Evolutionary conservation across 306 rosid genomes (phyloP).

Genomic region (Acacia confusa): DNA sequence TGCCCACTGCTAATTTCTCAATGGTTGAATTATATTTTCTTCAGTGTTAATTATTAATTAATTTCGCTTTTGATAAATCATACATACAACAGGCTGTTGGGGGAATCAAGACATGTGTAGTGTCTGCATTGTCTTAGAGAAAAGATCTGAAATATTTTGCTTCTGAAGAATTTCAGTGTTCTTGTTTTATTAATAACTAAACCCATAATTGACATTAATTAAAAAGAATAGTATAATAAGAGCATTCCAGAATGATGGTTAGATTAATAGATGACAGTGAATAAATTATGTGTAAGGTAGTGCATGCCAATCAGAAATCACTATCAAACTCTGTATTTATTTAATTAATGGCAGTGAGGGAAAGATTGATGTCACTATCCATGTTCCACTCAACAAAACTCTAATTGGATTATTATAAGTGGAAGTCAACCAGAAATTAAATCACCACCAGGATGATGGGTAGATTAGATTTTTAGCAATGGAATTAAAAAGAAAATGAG

Average conservation of each 20-base stretch:
- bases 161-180: constrained; percentile 3
- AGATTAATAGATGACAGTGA: background rate
- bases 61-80: constrained; percentile 35
- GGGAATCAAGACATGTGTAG: constrained; percentile 65
- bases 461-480: background rate
- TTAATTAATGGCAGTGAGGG: background rate
- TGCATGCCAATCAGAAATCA: background rate
- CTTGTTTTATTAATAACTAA: background rate
- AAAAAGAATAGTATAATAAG: constrained; percentile 1
- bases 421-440: background rate
- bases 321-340: background rate
- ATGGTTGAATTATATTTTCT: background rate
- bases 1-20: background rate
- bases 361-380: background rate
- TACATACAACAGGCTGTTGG: constrained; percentile 44
- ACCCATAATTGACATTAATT: background rate
- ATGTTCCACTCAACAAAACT: background rate
- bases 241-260: background rate
- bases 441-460: background rate
- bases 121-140: constrained; percentile 10
- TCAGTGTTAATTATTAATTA: constrained; percentile 17
- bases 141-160: background rate
- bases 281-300: background rate
- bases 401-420: background rate
- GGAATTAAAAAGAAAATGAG: background rate